phyloP scores from a whole-genome alignment of 345 rosid genomes.

The Boechera divaricarpa region DNA sequence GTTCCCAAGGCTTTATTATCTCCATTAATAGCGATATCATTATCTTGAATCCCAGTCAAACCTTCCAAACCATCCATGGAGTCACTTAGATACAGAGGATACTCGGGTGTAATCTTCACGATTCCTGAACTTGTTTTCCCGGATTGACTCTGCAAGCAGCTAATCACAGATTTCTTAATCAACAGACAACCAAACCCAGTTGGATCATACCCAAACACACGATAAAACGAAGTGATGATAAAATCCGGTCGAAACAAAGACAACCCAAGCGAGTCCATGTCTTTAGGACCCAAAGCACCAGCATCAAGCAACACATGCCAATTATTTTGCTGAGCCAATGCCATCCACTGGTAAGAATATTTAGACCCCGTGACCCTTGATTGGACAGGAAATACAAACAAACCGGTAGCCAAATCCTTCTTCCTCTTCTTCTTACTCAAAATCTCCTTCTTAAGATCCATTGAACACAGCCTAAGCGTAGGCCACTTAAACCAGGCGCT shows the following conservation, averaged over 20 bases:
- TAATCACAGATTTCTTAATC: slow-evolving; percentile 96
- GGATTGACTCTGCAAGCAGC: slow-evolving; percentile 87
- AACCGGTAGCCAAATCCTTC: slow-evolving; percentile 85
- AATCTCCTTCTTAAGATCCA: slow-evolving; percentile 92
- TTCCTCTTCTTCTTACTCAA: slow-evolving; percentile 80
- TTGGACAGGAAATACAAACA: slow-evolving; percentile 98
- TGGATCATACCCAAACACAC: slow-evolving; percentile 96
- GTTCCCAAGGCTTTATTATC: slow-evolving; percentile 66
- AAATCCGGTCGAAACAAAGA: slow-evolving; percentile 98
- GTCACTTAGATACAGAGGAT: slow-evolving; percentile 90
- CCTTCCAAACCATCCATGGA: slow-evolving; percentile 85
- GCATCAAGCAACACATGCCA: slow-evolving; percentile 99
- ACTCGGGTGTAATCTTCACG: slow-evolving; percentile 96
- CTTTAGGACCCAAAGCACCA: slow-evolving; percentile 98
- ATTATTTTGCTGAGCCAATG: slow-evolving; percentile 94
- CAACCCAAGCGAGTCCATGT: slow-evolving; percentile 98
- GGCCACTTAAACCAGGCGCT: slow-evolving; percentile 99
- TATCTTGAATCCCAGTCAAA: slow-evolving; percentile 58
- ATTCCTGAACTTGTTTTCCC: slow-evolving; percentile 94
- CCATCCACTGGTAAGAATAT: slow-evolving; percentile 99
- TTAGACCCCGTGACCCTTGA: slow-evolving; percentile 96
- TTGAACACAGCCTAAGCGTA: slow-evolving; percentile 92
- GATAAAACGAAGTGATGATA: slow-evolving; percentile 91
- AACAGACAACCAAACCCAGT: slow-evolving; percentile 99
- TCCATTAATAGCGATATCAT: slow-evolving; percentile 60